Base-by-base conservation (phyloP, 371 early-diverging fungal species). In the Lichtheimia ramosa region DNA sequence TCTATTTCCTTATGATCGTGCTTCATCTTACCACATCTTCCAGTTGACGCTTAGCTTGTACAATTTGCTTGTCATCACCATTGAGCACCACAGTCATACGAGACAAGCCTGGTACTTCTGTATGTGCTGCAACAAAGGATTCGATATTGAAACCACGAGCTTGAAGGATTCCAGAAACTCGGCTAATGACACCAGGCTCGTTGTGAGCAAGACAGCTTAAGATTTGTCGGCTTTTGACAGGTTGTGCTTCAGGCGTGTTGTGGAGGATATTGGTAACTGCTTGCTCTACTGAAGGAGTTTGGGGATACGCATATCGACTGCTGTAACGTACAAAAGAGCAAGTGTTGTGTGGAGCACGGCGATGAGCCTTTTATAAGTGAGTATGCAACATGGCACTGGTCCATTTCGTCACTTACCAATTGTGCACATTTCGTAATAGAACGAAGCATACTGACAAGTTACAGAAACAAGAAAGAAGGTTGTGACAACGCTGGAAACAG, bases 91-190 rank as follows among this genome's bases (percentile, higher is more conserved):
- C 87, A 1, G 97, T 98, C 97, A 98, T 96, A 54, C 98, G 86
- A 60, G 87, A 85, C 53, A 98, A 81, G 61, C 95, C 96, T 3
- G 88, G 86, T 8, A 96, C 93, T 69, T 98, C 96, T 14, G 98
- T 98, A 59, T 91, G 91, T 54, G 93, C 90, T 8, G 94, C 96
- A 5, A 98, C 96, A 15, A 98, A 75, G 8, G 95, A 92, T 68
- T 98, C 96, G 71, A 98, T 98, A 72, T 96, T 98, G 79, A 96
- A 96, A 2, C 95, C 94, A 48, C 98, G 85, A 24, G 90, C 96
- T 20, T 97, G 96, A 66, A 98, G 77, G 56, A 95, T 90, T 14
- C 98, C 93, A 13, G 92, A 90, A 14, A 96, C 89, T 61, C 96
- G 85, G 51, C 92, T 90, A 43, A 98, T 81, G 13, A 98, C 96